These are phyloP conservation scores for Kodamaea restingae DNA, from an alignment of 805 yeast genomes.

Conservation along the genomic window DNA sequence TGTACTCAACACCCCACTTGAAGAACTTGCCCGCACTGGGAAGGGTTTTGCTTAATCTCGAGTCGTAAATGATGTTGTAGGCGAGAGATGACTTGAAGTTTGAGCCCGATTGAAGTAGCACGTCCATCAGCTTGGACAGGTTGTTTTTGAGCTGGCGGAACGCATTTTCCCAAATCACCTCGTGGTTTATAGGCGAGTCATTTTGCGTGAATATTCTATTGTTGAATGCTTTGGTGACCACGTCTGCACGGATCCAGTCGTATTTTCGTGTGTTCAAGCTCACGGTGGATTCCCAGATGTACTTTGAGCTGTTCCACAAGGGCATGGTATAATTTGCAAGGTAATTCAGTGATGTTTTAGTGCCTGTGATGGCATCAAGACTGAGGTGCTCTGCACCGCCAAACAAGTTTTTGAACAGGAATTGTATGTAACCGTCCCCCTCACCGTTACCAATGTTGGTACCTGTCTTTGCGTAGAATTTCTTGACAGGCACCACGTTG, in stretches of 20 bases:
- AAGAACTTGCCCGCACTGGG: constrained; percentile 41
- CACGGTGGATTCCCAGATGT: constrained; percentile 34
- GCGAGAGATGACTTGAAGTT: constrained; percentile 42
- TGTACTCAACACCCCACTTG: constrained; percentile 34
- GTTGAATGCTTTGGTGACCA: constrained; percentile 40
- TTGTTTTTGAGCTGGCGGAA: constrained; percentile 33
- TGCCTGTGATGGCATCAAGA: constrained; percentile 50
- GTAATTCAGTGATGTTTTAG: constrained; percentile 49
- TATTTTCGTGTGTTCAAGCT: constrained; percentile 43
- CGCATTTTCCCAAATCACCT: constrained; percentile 43
- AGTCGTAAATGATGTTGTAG: constrained; percentile 39
- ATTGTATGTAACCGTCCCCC: constrained; percentile 87
- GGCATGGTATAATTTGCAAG: constrained; percentile 47
- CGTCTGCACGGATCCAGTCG: constrained; percentile 49
- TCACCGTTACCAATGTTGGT: constrained; percentile 96
- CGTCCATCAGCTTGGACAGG: constrained; percentile 26
- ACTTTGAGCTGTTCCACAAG: constrained; percentile 36
- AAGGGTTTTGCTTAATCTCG: constrained; percentile 40
- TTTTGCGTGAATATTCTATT: constrained; percentile 37
- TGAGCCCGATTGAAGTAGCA: constrained; percentile 41
- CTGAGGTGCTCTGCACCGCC: constrained; percentile 54
- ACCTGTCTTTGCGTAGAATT: constrained; percentile 83
- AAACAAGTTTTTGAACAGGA: constrained; percentile 54
- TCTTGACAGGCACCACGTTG: constrained; percentile 53
- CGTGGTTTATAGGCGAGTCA: constrained; percentile 41